Evolutionary conservation across 1,284 basidiomycete species (phyloP), one percentile per base, ranked within the genome.

Genomic region (Pterula multifida): DNA sequence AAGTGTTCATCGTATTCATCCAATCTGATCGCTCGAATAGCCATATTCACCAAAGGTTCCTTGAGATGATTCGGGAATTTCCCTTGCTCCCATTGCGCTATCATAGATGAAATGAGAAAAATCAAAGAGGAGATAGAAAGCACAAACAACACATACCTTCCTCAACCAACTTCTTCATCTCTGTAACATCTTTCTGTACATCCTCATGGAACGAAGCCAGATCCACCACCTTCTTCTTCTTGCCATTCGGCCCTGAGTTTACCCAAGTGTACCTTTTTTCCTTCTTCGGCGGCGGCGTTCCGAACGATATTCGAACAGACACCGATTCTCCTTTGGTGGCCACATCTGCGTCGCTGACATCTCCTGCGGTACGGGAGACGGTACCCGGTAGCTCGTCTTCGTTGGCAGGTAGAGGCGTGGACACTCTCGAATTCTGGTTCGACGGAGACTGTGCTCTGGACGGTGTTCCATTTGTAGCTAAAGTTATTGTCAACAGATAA

Each of bases 1-100:
- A 94, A 95, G 60, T 89, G 81, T 19, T 94, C 90, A 58, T 91
- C 85, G 66, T 93, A 95, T 63, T 94, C 87, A 63, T 82, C 87
- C 32, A 90, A 72, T 49, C 78, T 71, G 58, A 95, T 81, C 0
- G 94, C 94, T 49, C 84, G 73, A 48, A 88, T 65, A 1, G 91
- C 88, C 28, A 90, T 77, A 26, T 79, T 66, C 26, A 76, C 69
- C 3, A 97, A 76, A 2, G 79, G 60, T 0, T 85, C 85, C 58
- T 90, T 92, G 58, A 98, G 69, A 2, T 68, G 61, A 0, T 84
- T 82, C 3, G 93, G 93, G 69, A 97, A 97, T 65, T 92, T 95
- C 60, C 83, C 83, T 68, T 89, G 91, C 39, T 79, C 77, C 81
- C 84, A 88, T 45, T 69, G 72, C 60, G 84, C 81, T 78, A 60